phyloP scores from a whole-genome alignment of 1,139 yeast genomes.

The Suhomyces taliae region DNA sequence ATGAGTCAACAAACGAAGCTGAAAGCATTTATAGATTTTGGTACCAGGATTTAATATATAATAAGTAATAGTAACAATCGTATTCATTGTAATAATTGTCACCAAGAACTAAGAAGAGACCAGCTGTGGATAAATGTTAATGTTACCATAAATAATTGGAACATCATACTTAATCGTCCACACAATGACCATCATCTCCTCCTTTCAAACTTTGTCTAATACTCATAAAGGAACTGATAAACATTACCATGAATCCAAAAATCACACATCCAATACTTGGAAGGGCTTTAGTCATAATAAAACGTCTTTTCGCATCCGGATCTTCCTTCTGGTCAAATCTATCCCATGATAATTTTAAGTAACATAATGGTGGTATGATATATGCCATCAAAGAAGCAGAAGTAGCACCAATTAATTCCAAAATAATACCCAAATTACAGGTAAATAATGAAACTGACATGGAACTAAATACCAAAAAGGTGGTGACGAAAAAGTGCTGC shows the following conservation, averaged over 20 bases:
- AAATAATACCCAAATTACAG: conserved; percentile 83
- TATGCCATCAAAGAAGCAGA: conserved; percentile 93
- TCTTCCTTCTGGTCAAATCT: conserved; percentile 40
- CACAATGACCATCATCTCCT: conserved; percentile 36
- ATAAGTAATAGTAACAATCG: no score
- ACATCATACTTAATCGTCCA: conserved; percentile 25
- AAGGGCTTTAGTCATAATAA: conserved; percentile 34
- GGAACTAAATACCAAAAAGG: conserved; percentile 63
- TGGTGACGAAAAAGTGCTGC: conserved; percentile 68
- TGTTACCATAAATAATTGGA: background rate
- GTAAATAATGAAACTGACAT: conserved; percentile 78
- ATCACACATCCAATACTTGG: conserved; percentile 62
- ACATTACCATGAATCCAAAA: conserved; percentile 78
- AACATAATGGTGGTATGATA: conserved; percentile 86
- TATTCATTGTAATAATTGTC: background rate
- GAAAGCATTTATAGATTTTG: no score
- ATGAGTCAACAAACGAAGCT: conserved; percentile 6
- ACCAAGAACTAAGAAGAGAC: background rate
- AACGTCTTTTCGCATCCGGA: conserved; percentile 25
- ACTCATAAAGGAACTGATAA: conserved; percentile 75
- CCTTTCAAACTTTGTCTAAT: conserved; percentile 49
- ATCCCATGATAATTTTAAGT: conserved; percentile 60
- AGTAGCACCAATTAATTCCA: conserved; percentile 89
- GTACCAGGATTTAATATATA: no score
- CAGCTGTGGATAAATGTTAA: background rate